Base-by-base conservation (phyloP, 768 basidiomycete genomes). In the Pleurotus eryngii region DNA sequence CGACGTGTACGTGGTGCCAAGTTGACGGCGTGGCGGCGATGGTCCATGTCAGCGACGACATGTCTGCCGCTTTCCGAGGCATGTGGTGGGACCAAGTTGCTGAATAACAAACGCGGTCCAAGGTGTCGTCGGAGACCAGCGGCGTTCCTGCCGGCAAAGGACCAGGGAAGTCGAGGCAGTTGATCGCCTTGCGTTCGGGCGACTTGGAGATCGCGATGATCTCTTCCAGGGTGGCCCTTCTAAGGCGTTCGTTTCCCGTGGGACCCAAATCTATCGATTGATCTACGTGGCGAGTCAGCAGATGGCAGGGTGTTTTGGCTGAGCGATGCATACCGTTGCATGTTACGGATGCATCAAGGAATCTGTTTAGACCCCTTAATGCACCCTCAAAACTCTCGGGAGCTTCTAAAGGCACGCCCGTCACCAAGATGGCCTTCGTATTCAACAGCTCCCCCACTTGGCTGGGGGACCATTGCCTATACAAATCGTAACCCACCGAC, bases 361-460 rank as follows among this genome's bases (percentile, higher is more conserved):
- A 12, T 35, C 24, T 50, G 22, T 50, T 35, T 20, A 50, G 22
- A 14, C 24, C 22, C 14, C 30, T 37, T 20, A 50, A 9, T 12
- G 26, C 30, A 2, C 6, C 30, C 11, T 26, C 24, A n/a, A 50
- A 50, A 35, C 15, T 35, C 15, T 20, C n/a, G 1, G 6, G 49
- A 12, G 14, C 27, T 26, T 47, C 46, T 18, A 24, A 11, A 20
- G 26, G 49, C 11, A 50, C 30, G 14, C 20, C 49, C 15, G 49
- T 50, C 26, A 50, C 49, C 49, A 50, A 50, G 22, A 50, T 50
- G 49, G 49, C 49, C 14, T 50, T 14, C 30, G 47, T 48, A 9
- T 30, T 30, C 8, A 30, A 30, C 7, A 30, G 30, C 8, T 30
- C 30, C 30, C 30, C 30, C 30, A 30, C 30, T 30, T 30, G 30